Conservation (phyloP, 1,284 basidiomycete species). For the Chiua sp. region DNA sequence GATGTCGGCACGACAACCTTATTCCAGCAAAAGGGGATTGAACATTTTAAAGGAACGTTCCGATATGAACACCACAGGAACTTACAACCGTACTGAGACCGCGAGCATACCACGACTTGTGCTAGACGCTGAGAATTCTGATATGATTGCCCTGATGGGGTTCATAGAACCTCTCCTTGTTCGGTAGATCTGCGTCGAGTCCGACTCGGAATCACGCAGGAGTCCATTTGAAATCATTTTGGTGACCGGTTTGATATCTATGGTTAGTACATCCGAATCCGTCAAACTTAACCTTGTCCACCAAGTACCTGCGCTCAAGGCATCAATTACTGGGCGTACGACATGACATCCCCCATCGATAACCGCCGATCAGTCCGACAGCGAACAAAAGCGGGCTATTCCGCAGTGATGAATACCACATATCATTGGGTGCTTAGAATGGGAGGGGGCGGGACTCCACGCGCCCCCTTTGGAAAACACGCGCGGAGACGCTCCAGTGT, state of each 20-base stretch:
- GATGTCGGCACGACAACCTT: slow-evolving; percentile 16
- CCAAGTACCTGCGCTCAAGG: slow-evolving; percentile 6
- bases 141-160: neutral
- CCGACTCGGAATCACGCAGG: slow-evolving; percentile 12
- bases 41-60: neutral
- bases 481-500: neutral
- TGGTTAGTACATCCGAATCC: slow-evolving; percentile 4
- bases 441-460: neutral
- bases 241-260: slow-evolving; percentile 13
- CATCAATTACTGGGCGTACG: slow-evolving; percentile 1
- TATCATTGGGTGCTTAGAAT: neutral
- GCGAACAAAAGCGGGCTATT: neutral
- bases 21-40: slow-evolving; percentile 8
- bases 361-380: slow-evolving; percentile 2
- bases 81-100: neutral
- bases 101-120: neutral
- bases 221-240: neutral
- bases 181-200: slow-evolving; percentile 10
- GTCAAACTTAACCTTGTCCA: slow-evolving; percentile 33
- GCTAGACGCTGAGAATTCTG: slow-evolving; percentile 4
- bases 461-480: slow-evolving; percentile 3
- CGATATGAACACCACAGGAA: neutral
- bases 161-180: neutral
- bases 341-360: slow-evolving; percentile 3
- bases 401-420: neutral